Conservation (phyloP, 2,329 filamentous ascomycete species). For the Colletotrichum horii region DNA sequence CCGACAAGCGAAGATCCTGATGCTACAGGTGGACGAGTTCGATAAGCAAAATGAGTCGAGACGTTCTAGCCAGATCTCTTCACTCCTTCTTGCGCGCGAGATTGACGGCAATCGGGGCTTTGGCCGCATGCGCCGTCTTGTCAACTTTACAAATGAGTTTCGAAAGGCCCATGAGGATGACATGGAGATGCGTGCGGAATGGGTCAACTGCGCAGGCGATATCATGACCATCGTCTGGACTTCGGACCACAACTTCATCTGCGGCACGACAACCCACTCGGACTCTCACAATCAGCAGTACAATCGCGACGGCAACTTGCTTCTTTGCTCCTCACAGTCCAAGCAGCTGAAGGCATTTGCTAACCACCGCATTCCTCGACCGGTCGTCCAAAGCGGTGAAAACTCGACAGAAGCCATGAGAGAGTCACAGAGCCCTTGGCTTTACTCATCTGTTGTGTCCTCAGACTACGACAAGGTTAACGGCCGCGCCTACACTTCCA, state of each 20-base stretch:
- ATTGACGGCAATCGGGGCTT: constrained; percentile 50
- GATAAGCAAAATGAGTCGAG: constrained; percentile 29
- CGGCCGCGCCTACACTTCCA: constrained; percentile 60
- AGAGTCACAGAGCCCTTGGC: constrained; percentile 64
- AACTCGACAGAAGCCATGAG: constrained; percentile 63
- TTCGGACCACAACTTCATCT: constrained; percentile 58
- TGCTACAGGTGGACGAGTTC: constrained; percentile 33
- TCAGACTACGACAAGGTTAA: constrained; percentile 57
- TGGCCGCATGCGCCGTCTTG: constrained; percentile 42
- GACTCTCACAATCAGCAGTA: constrained; percentile 70
- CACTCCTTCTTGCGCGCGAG: constrained; percentile 54
- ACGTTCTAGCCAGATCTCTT: constrained; percentile 37
- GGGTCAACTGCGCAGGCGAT: constrained; percentile 67
- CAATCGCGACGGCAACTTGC: constrained; percentile 67
- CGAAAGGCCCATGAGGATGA: constrained; percentile 54
- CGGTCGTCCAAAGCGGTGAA: constrained; percentile 55
- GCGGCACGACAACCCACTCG: constrained; percentile 67
- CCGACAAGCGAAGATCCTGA: constrained; percentile 28
- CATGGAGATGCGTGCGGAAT: constrained; percentile 56
- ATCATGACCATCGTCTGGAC: constrained; percentile 64
- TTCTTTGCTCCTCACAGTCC: constrained; percentile 54
- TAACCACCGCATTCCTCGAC: constrained; percentile 62
- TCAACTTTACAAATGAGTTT: constrained; percentile 52
- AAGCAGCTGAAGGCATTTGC: constrained; percentile 56
- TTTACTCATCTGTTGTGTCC: constrained; percentile 68